These are phyloP conservation scores for Pleurotus cornucopiae DNA, from an alignment of 768 basidiomycete genomes.

Conservation along the genomic window DNA sequence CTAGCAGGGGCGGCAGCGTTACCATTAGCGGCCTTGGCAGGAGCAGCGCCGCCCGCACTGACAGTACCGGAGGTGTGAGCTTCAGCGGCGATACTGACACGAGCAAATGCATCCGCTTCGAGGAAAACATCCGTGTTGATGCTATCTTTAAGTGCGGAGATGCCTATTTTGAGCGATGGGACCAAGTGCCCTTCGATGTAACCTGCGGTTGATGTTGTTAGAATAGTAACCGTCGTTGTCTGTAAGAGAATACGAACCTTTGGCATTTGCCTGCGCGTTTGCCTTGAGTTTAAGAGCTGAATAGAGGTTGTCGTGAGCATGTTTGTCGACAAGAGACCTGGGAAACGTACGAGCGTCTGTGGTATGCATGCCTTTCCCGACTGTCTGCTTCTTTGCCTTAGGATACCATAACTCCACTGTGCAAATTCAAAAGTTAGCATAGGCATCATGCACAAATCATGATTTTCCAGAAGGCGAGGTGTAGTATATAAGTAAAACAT, in stretches of 20 bases:
- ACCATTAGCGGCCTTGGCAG: too few relatives aligned
- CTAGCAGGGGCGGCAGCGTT: too few relatives aligned
- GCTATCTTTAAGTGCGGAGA: neutral
- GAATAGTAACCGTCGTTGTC: neutral
- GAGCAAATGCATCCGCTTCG: neutral
- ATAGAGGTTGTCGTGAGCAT: neutral
- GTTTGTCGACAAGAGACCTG: neutral
- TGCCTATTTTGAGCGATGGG: neutral
- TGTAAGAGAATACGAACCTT: neutral
- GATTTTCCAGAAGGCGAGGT: neutral
- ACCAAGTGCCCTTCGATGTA: neutral
- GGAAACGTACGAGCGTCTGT: neutral
- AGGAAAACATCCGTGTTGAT: neutral
- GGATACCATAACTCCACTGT: neutral
- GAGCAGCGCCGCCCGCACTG: neutral
- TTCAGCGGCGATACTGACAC: neutral
- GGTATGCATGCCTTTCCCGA: neutral
- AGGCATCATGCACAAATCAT: neutral
- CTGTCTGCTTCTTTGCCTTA: neutral
- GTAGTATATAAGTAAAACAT: too few relatives aligned
- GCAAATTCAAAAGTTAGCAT: neutral
- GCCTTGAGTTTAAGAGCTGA: neutral
- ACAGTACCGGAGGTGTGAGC: neutral
- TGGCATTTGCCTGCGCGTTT: neutral
- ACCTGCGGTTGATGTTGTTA: neutral